A percentile compares a stretch with the other conserved stretches of the same genome.
Conservation (phyloP, 768 basidiomycete species). For the Tulasnella sp. region DNA sequence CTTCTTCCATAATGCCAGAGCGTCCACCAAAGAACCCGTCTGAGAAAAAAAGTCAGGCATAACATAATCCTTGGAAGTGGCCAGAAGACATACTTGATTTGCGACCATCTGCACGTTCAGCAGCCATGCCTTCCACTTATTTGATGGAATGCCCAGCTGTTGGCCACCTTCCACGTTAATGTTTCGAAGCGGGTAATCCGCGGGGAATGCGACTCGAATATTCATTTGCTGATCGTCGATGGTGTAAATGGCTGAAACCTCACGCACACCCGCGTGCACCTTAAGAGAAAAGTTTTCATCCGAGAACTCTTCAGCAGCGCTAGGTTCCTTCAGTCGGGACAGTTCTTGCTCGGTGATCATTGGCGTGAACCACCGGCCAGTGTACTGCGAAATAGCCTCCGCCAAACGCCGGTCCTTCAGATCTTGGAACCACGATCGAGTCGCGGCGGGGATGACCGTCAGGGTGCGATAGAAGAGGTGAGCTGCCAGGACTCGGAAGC, state of each 20-base stretch:
- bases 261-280: conserved; percentile 65
- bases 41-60: conserved; percentile 37
- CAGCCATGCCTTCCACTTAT: conserved; percentile 90
- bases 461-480: conserved; percentile 88
- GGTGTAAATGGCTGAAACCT: conserved; percentile 77
- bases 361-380: conserved; percentile 81
- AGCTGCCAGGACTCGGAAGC: conserved; percentile 67
- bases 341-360: conserved; percentile 81
- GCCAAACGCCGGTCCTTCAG: conserved; percentile 87
- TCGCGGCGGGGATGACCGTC: conserved; percentile 74
- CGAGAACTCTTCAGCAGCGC: conserved; percentile 51
- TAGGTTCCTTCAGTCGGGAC: conserved; percentile 60
- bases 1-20: conserved; percentile 84
- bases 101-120: conserved; percentile 68
- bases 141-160: conserved; percentile 83
- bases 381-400: conserved; percentile 70
- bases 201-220: conserved; percentile 77
- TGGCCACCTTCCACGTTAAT: conserved; percentile 85
- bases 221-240: conserved; percentile 95
- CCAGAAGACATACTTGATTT: conserved; percentile 71
- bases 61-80: not conserved
- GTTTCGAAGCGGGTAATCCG: conserved; percentile 83
- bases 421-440: conserved; percentile 79
- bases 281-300: conserved; percentile 81
- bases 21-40: conserved; percentile 90